phyloP scores from a whole-genome alignment of 2,329 filamentous ascomycete genomes.

The Talaromyces rugulosus region DNA sequence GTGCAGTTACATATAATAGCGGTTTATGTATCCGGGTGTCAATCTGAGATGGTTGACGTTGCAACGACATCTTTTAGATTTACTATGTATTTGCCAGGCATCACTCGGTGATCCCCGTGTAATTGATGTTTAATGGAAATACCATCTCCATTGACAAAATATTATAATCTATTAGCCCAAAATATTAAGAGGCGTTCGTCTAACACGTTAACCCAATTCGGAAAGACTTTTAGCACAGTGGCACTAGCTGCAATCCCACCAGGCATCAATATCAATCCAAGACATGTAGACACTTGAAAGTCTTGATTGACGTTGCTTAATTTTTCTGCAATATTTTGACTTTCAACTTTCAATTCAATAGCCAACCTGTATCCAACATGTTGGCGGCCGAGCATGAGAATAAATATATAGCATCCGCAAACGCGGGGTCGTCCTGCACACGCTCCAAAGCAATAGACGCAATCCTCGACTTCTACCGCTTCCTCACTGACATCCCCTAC shows the following conservation, averaged over 20 bases:
- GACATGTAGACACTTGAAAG: no score
- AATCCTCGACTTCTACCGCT: slow-evolving; percentile 6
- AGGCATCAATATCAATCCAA: not conserved
- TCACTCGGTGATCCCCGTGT: not conserved
- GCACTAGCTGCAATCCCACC: not conserved
- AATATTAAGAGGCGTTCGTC: not conserved
- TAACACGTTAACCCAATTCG: not conserved
- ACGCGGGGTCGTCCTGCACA: slow-evolving; percentile 1
- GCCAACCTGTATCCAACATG: not conserved
- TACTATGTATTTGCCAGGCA: not conserved
- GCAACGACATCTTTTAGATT: not conserved
- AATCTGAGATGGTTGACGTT: no score
- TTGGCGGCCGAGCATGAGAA: not conserved
- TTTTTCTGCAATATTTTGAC: no score
- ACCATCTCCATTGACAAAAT: not conserved
- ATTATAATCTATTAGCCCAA: not conserved
- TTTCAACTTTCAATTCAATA: not conserved
- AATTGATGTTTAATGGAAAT: not conserved
- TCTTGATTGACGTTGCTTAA: no score
- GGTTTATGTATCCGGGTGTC: not conserved
- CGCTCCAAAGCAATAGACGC: slow-evolving; percentile 4
- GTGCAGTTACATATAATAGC: no score
- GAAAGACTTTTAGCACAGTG: not conserved
- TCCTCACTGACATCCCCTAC: slow-evolving; percentile 10
- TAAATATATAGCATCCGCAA: not conserved